Evolutionary conservation across 2,329 filamentous ascomycete genomes (phyloP).

Genomic region (Cordyceps farinosa): DNA sequence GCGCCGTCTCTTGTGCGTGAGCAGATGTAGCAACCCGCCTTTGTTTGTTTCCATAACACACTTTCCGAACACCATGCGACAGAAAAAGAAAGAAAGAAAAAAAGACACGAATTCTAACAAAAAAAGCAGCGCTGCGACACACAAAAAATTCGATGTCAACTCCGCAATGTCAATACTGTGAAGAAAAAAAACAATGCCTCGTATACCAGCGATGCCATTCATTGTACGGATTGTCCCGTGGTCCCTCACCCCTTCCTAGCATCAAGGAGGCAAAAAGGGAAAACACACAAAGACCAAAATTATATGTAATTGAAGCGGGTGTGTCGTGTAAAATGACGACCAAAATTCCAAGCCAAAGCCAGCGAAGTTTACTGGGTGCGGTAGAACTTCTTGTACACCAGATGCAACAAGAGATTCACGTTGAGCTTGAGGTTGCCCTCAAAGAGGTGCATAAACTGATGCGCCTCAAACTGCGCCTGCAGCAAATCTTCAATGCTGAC

Average conservation of each 20-base stretch:
- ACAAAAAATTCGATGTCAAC: conserved; percentile 2
- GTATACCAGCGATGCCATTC: conserved; percentile 8
- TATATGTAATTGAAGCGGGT: conserved; percentile 13
- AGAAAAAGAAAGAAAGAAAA: neutral
- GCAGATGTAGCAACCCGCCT: conserved; percentile 1
- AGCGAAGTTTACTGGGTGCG: conserved; percentile 52
- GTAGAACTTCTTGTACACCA: conserved; percentile 99
- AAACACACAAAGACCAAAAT: neutral
- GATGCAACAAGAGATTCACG: conserved; percentile 92
- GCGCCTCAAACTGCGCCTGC: conserved; percentile 95
- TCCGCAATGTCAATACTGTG: neutral
- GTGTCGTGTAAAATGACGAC: neutral
- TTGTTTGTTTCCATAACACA: neutral
- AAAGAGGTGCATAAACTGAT: conserved; percentile 94
- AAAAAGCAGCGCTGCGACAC: neutral
- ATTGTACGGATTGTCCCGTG: conserved; percentile 5
- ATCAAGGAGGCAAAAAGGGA: neutral
- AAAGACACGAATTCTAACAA: neutral
- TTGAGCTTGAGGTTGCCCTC: conserved; percentile 82
- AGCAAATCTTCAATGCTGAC: conserved; percentile 89
- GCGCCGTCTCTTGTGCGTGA: neutral
- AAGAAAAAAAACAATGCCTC: neutral
- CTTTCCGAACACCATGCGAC: conserved; percentile 6
- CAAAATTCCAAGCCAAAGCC: neutral
- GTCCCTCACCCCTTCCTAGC: neutral